Base-by-base conservation (phyloP, 1,284 basidiomycete genomes). In the Leccinum ponderosum region DNA sequence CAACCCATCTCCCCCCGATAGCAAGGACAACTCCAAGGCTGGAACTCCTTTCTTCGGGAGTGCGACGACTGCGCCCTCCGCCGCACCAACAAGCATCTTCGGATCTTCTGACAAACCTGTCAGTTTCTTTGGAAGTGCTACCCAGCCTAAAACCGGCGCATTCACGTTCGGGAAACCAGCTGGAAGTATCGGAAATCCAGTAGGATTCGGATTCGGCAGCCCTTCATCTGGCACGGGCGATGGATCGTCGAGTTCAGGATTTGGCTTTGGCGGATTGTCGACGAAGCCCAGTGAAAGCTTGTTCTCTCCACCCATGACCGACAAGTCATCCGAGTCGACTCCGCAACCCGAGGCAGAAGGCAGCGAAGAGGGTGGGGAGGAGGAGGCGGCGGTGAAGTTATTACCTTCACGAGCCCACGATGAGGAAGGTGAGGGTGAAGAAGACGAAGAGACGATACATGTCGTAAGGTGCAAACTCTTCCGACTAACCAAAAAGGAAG, bases 381-480 rank as follows among this genome's bases (percentile, higher is more conserved):
- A 75, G 9, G 74, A 73, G 56, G 62, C 66, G 33, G 11, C 66
- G 33, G 11, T 0, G 37, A 73, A 71, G 61, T 54, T 81, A 31
- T 64, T 80, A 14, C 73, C 80, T 6, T 75, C 75, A 25, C 79
- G 77, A 37, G 76, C 76, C 29, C 83, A 87, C 64, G 89, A 90
- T 65, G 78, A 78, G 54, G 89, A 90, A 65, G 90, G 90, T n/a
- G 85, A 86, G 67, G 90, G 90, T 15, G 93, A 95, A 76, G 90
- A 95, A 73, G 81, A 89, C 50, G 93, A 95, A 72, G 86, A 87
- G 59, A 93, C 90, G 3, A 76, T 80, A 17, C 79, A 87, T 71
- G 79, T 82, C 56, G 77, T 84, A 57, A 84, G 83, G 68, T 79
- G 83, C 54, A 92, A 90, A 71, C 84, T 90, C 44, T 89, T 79